A percentile compares a stretch with the other conserved stretches of the same genome.
Conservation (phyloP, 225 moss, liverwort and hornwort species). For the Antitrichia curtipendula region DNA sequence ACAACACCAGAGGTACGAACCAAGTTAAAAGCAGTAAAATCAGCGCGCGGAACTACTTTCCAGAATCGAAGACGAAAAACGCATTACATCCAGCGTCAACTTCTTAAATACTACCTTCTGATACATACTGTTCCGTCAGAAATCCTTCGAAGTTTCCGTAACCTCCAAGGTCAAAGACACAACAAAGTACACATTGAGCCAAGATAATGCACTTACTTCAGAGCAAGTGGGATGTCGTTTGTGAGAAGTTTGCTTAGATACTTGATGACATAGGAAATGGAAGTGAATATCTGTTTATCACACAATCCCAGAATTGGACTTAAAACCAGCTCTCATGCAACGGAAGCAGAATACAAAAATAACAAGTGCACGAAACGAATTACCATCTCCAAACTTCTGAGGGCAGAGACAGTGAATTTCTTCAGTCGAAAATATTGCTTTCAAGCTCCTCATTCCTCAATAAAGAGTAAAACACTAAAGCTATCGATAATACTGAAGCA, state of each 20-base stretch:
- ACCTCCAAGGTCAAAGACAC: background rate
- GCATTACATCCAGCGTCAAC: background rate
- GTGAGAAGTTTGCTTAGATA: slow-evolving; percentile 64
- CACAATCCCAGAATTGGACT: background rate
- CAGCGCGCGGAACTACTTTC: background rate
- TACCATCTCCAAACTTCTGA: background rate
- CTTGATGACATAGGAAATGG: slow-evolving; percentile 81
- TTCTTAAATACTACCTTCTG: background rate
- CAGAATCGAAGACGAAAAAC: background rate
- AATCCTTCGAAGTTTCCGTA: background rate
- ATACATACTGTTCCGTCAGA: background rate
- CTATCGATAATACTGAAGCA: background rate
- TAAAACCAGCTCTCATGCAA: background rate
- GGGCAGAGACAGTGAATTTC: background rate
- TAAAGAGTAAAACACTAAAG: background rate
- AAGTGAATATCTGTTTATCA: slow-evolving; percentile 61
- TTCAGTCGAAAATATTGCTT: background rate
- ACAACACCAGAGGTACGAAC: background rate
- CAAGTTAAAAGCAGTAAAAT: background rate
- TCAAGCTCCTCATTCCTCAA: background rate
- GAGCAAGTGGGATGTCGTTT: slow-evolving; percentile 61
- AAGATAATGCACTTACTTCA: slow-evolving; percentile 48
- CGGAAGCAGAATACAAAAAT: background rate
- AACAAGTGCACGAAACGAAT: background rate
- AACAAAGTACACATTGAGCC: background rate